Percentiles rank a stretch among this genome's conserved stretches.
These are phyloP conservation scores for Microsporum ferrugineum DNA, from an alignment of 2,329 filamentous ascomycete species.

Conservation along the genomic window DNA sequence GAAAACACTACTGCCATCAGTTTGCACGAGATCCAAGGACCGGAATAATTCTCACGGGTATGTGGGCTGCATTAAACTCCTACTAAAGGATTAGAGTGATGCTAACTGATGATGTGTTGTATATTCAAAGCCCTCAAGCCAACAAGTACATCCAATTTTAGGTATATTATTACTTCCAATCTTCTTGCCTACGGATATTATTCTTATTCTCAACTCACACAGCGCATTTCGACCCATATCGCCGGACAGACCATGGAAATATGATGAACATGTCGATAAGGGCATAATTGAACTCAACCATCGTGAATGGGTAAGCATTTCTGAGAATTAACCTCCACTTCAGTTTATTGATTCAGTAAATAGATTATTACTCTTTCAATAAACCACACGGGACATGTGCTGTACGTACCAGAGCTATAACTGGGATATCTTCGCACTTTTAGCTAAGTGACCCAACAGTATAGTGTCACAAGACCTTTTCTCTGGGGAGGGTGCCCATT, in stretches of 20 bases:
- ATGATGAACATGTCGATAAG: not conserved
- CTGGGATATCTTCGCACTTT: not conserved
- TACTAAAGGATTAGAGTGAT: not conserved
- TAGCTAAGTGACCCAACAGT: not conserved
- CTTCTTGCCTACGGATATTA: not conserved
- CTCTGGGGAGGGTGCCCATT: not conserved
- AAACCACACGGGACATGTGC: slow-evolving; percentile 23
- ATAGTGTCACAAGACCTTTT: not conserved
- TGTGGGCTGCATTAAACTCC: slow-evolving; percentile 10
- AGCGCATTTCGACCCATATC: slow-evolving; percentile 5
- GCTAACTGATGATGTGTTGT: not conserved
- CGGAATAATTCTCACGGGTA: slow-evolving; percentile 29
- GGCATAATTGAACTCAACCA: not conserved
- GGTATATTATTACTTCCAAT: slow-evolving; percentile 8
- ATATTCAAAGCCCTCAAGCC: not conserved
- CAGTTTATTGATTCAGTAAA: not conserved
- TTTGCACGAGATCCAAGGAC: slow-evolving; percentile 26
- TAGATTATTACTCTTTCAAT: slow-evolving; percentile 29
- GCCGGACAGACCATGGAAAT: slow-evolving; percentile 7
- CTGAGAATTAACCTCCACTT: not conserved
- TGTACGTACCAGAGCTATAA: slow-evolving; percentile 4
- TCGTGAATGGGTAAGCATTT: slow-evolving; percentile 12
- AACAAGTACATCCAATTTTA: not conserved
- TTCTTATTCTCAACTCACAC: not conserved
- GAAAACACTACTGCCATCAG: not conserved